phyloP scores from a whole-genome alignment of 495 filamentous ascomycete species.

The Talaromyces borbonicus region DNA sequence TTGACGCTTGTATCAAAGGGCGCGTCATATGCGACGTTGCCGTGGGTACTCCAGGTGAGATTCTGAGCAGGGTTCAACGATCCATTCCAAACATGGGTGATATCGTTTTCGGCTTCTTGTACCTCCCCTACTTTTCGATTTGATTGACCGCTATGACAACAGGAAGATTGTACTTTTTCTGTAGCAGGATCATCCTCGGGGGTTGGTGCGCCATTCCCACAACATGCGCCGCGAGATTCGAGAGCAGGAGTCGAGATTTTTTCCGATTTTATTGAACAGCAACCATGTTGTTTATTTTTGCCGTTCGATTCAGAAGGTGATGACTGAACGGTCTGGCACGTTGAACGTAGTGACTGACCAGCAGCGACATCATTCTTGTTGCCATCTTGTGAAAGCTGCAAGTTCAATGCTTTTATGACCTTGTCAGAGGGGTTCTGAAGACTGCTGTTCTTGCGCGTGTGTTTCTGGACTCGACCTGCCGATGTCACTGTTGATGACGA shows the following conservation, averaged over 20 bases:
- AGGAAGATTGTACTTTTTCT: too few species aligned
- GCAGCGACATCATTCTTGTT: constrained; percentile 14
- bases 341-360: too few species aligned
- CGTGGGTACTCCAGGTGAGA: background rate
- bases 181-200: too few species aligned
- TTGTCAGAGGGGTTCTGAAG: constrained; percentile 21
- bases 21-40: too few species aligned
- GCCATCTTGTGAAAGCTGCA: constrained; percentile 15
- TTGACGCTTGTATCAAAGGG: background rate
- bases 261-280: constrained; percentile 22
- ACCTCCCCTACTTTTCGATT: too few species aligned
- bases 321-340: too few species aligned
- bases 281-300: too few species aligned
- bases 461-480: constrained; percentile 19
- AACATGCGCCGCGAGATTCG: constrained; percentile 18
- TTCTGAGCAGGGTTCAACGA: background rate
- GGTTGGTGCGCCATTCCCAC: constrained; percentile 14
- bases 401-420: constrained; percentile 19
- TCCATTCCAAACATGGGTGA: background rate
- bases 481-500: constrained; percentile 10
- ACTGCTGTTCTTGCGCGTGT: constrained; percentile 16
- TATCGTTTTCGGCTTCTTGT: background rate
- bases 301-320: too few species aligned
- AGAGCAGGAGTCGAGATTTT: constrained; percentile 6
- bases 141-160: too few species aligned